phyloP scores from a whole-genome alignment of 768 basidiomycete genomes.

The Suillus plorans region DNA sequence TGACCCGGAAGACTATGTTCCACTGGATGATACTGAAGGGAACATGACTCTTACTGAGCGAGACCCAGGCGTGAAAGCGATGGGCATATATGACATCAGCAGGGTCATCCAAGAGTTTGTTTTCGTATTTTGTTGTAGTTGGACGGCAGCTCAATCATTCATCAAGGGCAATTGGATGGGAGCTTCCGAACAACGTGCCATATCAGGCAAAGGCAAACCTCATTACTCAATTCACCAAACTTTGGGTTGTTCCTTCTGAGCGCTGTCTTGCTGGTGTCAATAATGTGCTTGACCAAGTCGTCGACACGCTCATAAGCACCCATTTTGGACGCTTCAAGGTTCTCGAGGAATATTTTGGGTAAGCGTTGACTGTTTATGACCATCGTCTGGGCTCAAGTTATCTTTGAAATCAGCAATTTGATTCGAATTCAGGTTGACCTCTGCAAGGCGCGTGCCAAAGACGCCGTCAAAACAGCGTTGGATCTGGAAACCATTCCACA shows the following conservation, averaged over 20 bases:
- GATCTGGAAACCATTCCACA: conserved; percentile 37
- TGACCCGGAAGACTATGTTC: neutral
- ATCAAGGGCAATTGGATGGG: conserved; percentile 34
- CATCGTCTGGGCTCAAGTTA: conserved; percentile 5
- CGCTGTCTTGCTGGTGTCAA: conserved; percentile 35
- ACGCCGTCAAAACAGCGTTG: conserved; percentile 34
- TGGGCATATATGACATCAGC: conserved; percentile 31
- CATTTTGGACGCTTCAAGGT: conserved; percentile 42
- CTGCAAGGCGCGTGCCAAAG: conserved; percentile 21
- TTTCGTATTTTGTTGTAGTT: neutral
- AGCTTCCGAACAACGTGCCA: conserved; percentile 34
- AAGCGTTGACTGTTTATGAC: conserved; percentile 14
- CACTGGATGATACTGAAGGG: conserved; percentile 16
- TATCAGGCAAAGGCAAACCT: conserved; percentile 31
- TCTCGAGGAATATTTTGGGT: conserved; percentile 39
- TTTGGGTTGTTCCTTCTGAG: conserved; percentile 31
- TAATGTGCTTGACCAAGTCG: conserved; percentile 30
- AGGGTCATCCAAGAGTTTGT: conserved; percentile 32
- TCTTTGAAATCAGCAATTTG: conserved; percentile 22
- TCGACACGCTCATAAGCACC: conserved; percentile 26
- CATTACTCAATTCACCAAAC: conserved; percentile 26
- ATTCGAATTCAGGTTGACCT: conserved; percentile 28
- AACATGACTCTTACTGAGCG: conserved; percentile 14
- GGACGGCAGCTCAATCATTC: neutral
- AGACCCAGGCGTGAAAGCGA: conserved; percentile 12